A percentile compares a stretch with the other conserved stretches of the same genome.
Conservation (phyloP, 176 grass and related monocot genomes). For the Phoenix roebelenii region DNA sequence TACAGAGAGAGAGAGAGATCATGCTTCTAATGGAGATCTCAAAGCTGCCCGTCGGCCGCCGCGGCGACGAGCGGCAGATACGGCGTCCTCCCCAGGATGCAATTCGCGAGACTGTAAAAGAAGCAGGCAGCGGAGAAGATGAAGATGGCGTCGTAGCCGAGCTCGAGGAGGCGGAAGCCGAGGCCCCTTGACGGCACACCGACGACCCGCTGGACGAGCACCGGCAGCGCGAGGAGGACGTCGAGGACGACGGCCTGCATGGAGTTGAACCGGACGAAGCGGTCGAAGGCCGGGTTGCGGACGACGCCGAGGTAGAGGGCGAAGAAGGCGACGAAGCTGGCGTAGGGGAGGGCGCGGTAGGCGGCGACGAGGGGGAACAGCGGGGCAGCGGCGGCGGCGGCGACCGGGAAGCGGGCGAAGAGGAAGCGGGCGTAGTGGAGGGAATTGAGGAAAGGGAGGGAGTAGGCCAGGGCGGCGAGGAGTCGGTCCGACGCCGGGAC, state of each 20-base stretch:
- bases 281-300: constrained; percentile 8
- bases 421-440: constrained; percentile 33
- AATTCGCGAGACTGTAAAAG: constrained; percentile 21
- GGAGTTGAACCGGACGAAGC: constrained; percentile 17
- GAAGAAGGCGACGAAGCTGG: constrained; percentile 17
- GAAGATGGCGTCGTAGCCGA: constrained; percentile 26
- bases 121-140: constrained; percentile 14
- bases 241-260: constrained; percentile 22
- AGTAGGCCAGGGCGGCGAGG: constrained; percentile 28
- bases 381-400: constrained; percentile 18
- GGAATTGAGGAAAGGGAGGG: constrained; percentile 30
- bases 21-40: background rate
- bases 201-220: constrained; percentile 23
- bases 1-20: no score
- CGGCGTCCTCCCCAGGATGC: constrained; percentile 26
- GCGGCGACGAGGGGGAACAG: constrained; percentile 17
- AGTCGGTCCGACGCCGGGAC: constrained; percentile 31
- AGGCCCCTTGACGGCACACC: background rate
- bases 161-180: background rate
- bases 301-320: constrained; percentile 20
- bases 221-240: constrained; percentile 16
- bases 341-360: constrained; percentile 10
- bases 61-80: constrained; percentile 25
- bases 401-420: constrained; percentile 16
- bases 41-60: constrained; percentile 26